phyloP scores from a whole-genome alignment of 169 alveolate genomes.

The Plasmodium reichenowi region DNA sequence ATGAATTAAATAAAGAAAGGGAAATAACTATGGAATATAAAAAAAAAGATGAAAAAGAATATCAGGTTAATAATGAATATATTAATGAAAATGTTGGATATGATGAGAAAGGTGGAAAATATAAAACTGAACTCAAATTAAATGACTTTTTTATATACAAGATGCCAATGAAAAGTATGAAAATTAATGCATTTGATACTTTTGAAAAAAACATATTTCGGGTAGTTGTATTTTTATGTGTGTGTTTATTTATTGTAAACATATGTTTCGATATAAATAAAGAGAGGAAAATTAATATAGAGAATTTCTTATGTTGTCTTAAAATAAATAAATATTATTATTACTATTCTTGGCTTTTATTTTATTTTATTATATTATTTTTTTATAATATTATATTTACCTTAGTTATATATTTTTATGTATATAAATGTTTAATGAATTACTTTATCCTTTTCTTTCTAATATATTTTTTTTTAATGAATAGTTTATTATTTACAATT shows the following conservation, averaged over 20 bases:
- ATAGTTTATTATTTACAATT: slow-evolving; percentile 53
- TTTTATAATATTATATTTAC: slow-evolving; percentile 46
- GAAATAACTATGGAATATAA: neutral
- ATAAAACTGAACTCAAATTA: neutral
- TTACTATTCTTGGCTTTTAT: slow-evolving; percentile 54
- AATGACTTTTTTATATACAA: slow-evolving; percentile 28
- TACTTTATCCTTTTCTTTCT: slow-evolving; percentile 22
- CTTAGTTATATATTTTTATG: slow-evolving; percentile 22
- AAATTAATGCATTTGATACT: slow-evolving; percentile 66
- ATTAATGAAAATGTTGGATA: neutral
- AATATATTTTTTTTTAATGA: slow-evolving; percentile 35
- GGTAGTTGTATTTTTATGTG: slow-evolving; percentile 43
- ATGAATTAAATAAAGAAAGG: neutral
- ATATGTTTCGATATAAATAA: slow-evolving; percentile 68
- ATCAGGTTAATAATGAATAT: neutral
- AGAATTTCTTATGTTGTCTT: slow-evolving; percentile 40
- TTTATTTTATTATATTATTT: slow-evolving; percentile 45
- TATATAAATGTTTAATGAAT: slow-evolving; percentile 18
- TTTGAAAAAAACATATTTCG: slow-evolving; percentile 65
- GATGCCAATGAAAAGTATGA: slow-evolving; percentile 39
- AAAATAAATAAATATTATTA: slow-evolving; percentile 70
- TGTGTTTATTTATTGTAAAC: slow-evolving; percentile 36
- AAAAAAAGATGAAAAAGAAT: neutral
- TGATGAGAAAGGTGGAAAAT: neutral
- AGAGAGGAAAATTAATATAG: slow-evolving; percentile 55